Evolutionary conservation across 768 basidiomycete species (phyloP), one percentile per base, ranked within the genome.

Genomic region (Tephrocybe sp.): DNA sequence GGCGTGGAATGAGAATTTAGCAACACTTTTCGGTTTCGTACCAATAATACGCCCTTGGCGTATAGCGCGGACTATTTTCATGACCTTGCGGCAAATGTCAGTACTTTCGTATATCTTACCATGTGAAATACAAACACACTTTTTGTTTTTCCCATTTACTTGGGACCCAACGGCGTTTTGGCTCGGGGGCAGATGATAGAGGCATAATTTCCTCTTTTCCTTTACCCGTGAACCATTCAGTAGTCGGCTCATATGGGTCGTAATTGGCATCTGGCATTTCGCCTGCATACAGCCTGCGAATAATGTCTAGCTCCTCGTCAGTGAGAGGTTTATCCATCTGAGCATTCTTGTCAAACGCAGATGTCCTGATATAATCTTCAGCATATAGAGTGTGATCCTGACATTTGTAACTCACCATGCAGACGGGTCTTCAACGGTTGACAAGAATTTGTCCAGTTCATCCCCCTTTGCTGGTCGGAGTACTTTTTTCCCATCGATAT

Each of bases 121-220:
- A 25, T 21, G 41, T 27, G n/a, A 25, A 18, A 34, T 3, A n/a
- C n/a, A n/a, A 33, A 50, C 64, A 46, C 60, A 92, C 94, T 82
- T 99, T 99, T 78, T 97, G 86, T 69, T 97, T 97, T 71, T 98
- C 97, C 97, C 97, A 99, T 74, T 94, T 98, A 70, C 92, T 95
- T 12, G 94, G 92, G 11, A 97, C 79, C 85, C 94, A 99, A 40
- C 97, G 81, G 46, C 92, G 81, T 70, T 99, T 99, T 16, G 97
- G 97, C 64, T 98, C 94, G 2, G 94, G 91, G 22, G 89, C 88
- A 24, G 84, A 83, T 10, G 87, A 90, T 12, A 99, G 67, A 19
- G 97, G 97, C 93, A 94, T 97, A 18, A 86, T 70, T 70, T 94
- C 91, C 62, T 97, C 91, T 62, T 92, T 94, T 11, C 93, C 93